Conservation (phyloP, 75 land plant genomes). For the Pinus taeda region DNA sequence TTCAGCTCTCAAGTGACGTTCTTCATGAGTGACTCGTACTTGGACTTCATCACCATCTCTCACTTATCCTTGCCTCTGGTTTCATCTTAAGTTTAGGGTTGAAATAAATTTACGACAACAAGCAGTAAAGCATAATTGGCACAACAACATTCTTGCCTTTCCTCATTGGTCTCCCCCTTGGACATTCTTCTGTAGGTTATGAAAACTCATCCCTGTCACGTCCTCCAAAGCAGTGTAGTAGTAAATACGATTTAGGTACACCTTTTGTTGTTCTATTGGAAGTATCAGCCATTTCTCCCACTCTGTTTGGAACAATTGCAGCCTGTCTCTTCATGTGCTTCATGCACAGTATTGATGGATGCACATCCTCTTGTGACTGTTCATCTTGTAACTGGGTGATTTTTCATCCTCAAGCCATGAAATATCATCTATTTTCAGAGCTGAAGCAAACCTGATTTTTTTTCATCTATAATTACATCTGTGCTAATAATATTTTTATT, state of each 20-base stretch:
- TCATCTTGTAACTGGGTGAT: not conserved
- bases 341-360: not conserved
- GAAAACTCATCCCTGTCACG: not conserved
- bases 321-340: not conserved
- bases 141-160: too few relatives aligned
- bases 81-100: too few relatives aligned
- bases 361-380: not conserved
- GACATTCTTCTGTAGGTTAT: not conserved
- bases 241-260: too few relatives aligned
- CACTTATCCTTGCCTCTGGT: too few relatives aligned
- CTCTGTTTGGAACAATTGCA: not conserved
- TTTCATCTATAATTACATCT: not conserved
- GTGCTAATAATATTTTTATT: not conserved
- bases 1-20: too few relatives aligned
- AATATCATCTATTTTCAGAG: not conserved
- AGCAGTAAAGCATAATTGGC: too few relatives aligned
- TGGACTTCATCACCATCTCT: too few relatives aligned
- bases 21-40: too few relatives aligned
- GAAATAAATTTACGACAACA: too few relatives aligned
- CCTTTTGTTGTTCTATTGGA: not conserved
- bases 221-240: not conserved
- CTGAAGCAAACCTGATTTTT: not conserved
- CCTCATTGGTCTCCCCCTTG: not conserved
- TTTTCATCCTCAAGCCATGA: not conserved
- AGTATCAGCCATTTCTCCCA: too few relatives aligned